Conservation (phyloP, 306 rosid species). For the Gleditsia sinensis region DNA sequence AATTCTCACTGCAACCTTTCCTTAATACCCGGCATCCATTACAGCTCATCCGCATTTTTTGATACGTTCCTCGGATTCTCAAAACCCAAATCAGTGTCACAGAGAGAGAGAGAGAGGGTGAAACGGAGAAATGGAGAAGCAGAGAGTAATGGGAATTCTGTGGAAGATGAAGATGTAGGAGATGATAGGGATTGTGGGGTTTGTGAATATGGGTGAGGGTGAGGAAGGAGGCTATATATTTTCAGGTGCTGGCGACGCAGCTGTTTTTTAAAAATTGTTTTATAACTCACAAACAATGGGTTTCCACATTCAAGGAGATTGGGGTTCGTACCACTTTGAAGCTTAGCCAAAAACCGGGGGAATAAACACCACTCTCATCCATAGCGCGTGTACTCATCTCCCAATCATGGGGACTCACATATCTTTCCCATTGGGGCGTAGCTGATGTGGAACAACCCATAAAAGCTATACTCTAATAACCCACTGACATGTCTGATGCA, state of each 20-base stretch:
- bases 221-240: conserved; percentile 22
- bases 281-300: conserved; percentile 50
- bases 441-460: conserved; percentile 16
- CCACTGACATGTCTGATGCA: neutral
- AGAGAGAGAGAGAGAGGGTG: neutral
- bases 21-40: conserved; percentile 90
- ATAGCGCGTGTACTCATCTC: conserved; percentile 34
- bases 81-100: neutral
- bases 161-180: neutral
- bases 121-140: neutral
- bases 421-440: conserved; percentile 37
- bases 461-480: neutral
- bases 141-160: conserved; percentile 25
- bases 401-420: conserved; percentile 42
- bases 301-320: conserved; percentile 67
- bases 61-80: neutral
- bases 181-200: neutral
- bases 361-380: neutral
- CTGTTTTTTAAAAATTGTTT: conserved; percentile 41
- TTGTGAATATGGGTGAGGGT: neutral
- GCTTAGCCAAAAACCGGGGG: conserved; percentile 5
- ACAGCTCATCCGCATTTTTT: conserved; percentile 95
- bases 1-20: conserved; percentile 91
- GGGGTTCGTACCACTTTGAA: conserved; percentile 17
- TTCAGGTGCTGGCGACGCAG: conserved; percentile 53